Base-by-base conservation (phyloP, 495 filamentous ascomycete species). In the Coniosporium apollinis region DNA sequence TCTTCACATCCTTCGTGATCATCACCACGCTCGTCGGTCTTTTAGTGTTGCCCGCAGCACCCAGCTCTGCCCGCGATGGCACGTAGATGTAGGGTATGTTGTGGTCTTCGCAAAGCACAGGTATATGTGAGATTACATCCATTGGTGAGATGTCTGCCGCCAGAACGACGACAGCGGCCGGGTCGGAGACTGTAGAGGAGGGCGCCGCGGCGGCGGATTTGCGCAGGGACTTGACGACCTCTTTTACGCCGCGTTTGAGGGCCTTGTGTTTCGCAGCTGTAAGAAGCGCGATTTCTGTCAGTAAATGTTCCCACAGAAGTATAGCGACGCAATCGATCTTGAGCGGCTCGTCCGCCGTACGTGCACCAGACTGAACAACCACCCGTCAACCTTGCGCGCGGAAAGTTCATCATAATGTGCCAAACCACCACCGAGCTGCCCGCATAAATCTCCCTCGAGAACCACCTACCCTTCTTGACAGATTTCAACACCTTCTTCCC, bases 401-500 rank as follows among this genome's bases (percentile, higher is more conserved):
- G n/a, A n/a, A n/a, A n/a, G n/a, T n/a, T n/a, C n/a, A n/a, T n/a
- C n/a, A n/a, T n/a, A n/a, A n/a, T n/a, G n/a, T n/a, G n/a, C n/a
- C n/a, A n/a, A n/a, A n/a, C n/a, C n/a, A n/a, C n/a, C n/a, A n/a
- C n/a, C n/a, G n/a, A n/a, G n/a, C n/a, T n/a, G n/a, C n/a, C n/a
- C n/a, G n/a, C n/a, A n/a, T n/a, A n/a, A n/a, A n/a, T n/a, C n/a
- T n/a, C n/a, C n/a, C n/a, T n/a, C n/a, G n/a, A n/a, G n/a, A n/a
- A n/a, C n/a, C n/a, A n/a, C n/a, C n/a, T n/a, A 94, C 89, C 82
- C 64, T 91, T 91, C 70, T 89, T 87, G 34, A 96, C 81, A 21
- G 71, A 72, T 69, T 91, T 91, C 50, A 87, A 61, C 24, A 91
- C 71, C 73, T 93, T 94, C 74, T 94, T 94, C 47, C 75, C 70